These are phyloP conservation scores for Beta vulgaris DNA, from an alignment of 148 eudicot species.

Conservation along the genomic window DNA sequence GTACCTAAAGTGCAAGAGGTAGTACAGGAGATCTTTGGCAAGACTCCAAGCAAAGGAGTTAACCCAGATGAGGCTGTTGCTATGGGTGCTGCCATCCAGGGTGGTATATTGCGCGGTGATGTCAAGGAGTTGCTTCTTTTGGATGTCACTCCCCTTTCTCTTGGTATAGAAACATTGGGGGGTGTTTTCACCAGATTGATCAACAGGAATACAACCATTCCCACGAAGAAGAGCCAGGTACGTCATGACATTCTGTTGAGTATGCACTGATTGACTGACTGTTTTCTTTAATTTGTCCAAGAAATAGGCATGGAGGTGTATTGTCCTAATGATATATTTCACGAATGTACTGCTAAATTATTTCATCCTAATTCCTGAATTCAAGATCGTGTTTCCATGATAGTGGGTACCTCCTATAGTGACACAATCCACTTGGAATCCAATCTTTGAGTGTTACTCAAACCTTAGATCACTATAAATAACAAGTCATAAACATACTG, in stretches of 20 bases:
- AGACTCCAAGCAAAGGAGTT: conserved; percentile 91
- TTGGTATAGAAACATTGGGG: conserved; percentile 94
- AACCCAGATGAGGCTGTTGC: conserved; percentile 98
- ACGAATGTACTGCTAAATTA: too few relatives aligned
- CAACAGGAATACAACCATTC: conserved; percentile 87
- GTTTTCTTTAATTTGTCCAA: too few relatives aligned
- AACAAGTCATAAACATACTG: not conserved
- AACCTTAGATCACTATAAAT: not conserved
- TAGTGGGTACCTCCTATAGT: not conserved
- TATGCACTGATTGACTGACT: too few relatives aligned
- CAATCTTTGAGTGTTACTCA: not conserved
- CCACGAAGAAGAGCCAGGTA: conserved; percentile 97
- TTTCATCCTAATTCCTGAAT: too few relatives aligned
- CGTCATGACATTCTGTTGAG: not conserved
- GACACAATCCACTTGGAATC: not conserved
- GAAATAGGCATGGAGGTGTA: too few relatives aligned
- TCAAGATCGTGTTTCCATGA: too few relatives aligned
- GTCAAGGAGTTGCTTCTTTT: conserved; percentile 92
- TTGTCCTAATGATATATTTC: not conserved
- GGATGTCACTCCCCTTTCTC: conserved; percentile 93
- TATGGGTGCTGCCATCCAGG: conserved; percentile 99
- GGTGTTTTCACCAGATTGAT: conserved; percentile 90
- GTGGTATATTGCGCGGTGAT: conserved; percentile 95
- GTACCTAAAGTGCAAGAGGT: conserved; percentile 88
- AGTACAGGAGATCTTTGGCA: conserved; percentile 79